These are phyloP conservation scores for Lasiodiplodia sp. DNA, from an alignment of 2,329 filamentous ascomycete species.

Conservation along the genomic window DNA sequence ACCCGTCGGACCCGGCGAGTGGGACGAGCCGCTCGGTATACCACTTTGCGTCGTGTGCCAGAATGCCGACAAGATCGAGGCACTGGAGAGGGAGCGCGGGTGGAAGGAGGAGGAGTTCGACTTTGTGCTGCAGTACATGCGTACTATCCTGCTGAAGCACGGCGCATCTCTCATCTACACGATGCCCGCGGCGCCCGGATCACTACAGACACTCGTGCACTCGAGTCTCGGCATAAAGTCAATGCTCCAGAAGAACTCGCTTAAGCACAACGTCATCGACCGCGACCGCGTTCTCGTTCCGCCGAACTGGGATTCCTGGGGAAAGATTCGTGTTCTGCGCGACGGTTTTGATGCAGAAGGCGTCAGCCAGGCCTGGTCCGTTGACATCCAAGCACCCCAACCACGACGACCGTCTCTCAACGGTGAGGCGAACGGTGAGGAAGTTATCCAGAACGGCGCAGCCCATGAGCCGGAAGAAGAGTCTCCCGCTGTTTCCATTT, in stretches of 20 bases:
- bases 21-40: slow-evolving; percentile 87
- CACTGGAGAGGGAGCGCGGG: slow-evolving; percentile 83
- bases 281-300: slow-evolving; percentile 93
- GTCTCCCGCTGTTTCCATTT: slow-evolving; percentile 72
- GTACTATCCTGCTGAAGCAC: slow-evolving; percentile 82
- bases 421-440: slow-evolving; percentile 36
- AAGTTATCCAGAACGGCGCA: slow-evolving; percentile 33
- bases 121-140: slow-evolving; percentile 89
- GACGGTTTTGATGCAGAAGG: slow-evolving; percentile 93
- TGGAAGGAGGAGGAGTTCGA: slow-evolving; percentile 99
- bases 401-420: slow-evolving; percentile 19
- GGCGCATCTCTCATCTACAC: slow-evolving; percentile 66
- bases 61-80: slow-evolving; percentile 91
- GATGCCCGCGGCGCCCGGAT: slow-evolving; percentile 66
- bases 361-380: slow-evolving; percentile 83
- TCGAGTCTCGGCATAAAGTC: slow-evolving; percentile 87
- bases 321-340: slow-evolving; percentile 90
- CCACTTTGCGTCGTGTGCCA: slow-evolving; percentile 95
- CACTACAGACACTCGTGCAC: slow-evolving; percentile 80
- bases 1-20: slow-evolving; percentile 86
- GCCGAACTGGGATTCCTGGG: slow-evolving; percentile 98
- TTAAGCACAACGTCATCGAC: slow-evolving; percentile 81
- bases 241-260: slow-evolving; percentile 62
- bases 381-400: slow-evolving; percentile 70
- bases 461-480: slow-evolving; percentile 35